A percentile compares a stretch with the other conserved stretches of the same genome.
Evolutionary conservation across 345 rosid species (phyloP).

Genomic region (Raphanus raphanistrum): DNA sequence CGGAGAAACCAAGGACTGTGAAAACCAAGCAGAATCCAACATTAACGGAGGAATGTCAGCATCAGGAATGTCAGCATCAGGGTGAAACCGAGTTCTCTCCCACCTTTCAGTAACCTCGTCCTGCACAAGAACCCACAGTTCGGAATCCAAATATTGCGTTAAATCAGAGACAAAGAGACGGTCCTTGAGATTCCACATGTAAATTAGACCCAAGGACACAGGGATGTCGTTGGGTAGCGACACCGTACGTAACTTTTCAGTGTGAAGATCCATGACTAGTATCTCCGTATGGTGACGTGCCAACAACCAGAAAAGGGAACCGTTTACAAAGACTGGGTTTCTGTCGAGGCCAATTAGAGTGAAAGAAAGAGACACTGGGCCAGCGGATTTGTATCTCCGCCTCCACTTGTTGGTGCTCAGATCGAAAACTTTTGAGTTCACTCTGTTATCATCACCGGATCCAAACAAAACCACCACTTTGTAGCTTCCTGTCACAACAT

Average conservation of each 20-base stretch:
- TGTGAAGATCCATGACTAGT: constrained; percentile 23
- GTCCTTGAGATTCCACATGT: constrained; percentile 14
- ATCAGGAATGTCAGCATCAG: too few relatives aligned
- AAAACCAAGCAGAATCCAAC: constrained; percentile 5
- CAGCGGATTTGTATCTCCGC: constrained; percentile 6
- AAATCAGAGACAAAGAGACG: not conserved
- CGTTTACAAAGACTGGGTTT: constrained; percentile 6
- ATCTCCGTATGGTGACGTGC: not conserved
- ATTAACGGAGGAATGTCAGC: not conserved
- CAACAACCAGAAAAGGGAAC: constrained; percentile 20
- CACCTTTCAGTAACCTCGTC: constrained; percentile 12
- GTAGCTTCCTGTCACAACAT: constrained; percentile 18
- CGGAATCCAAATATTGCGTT: not conserved
- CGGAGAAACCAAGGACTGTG: constrained; percentile 3
- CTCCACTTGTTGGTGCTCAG: constrained; percentile 5
- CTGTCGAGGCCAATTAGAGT: not conserved
- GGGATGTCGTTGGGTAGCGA: not conserved
- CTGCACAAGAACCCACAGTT: constrained; percentile 19
- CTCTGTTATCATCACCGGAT: not conserved
- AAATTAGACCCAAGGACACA: not conserved
- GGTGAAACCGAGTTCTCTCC: not conserved
- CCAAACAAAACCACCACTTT: constrained; percentile 10
- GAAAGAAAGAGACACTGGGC: constrained; percentile 7
- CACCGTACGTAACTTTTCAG: not conserved
- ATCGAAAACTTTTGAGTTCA: not conserved